Base-by-base conservation (phyloP, 2,329 filamentous ascomycete genomes). In the Aspergillus transmontanensis region DNA sequence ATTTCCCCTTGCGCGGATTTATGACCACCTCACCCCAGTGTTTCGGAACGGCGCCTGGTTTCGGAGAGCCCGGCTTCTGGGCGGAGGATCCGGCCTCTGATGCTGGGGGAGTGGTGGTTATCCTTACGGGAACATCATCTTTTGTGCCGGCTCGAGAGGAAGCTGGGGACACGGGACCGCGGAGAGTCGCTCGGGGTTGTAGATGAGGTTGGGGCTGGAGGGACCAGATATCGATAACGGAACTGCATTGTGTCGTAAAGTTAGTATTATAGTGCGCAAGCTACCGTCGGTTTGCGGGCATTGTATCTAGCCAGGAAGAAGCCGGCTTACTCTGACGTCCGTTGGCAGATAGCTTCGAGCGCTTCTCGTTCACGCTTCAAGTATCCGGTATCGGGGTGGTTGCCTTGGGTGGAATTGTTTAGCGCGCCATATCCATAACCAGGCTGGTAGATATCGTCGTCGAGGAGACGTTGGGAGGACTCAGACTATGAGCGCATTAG, bases 21-120 rank as follows among this genome's bases (percentile, higher is more conserved):
- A 80, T 75, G 9, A 81, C 76, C 4, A 81, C 79, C 64, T 81
- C 79, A 5, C 79, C 79, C 79, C 79, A 81, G 57, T 80, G 78
- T 64, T 79, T 80, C 1, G 77, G 76, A 2, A 76, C 73, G 1
- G 73, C 68, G 26, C 73, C 68, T 26, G 64, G 32, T 19, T 63
- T 53, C 19, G 50, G 53, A 19, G 60, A 45, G 26, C 55, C 64
- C 3, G 70, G 68, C 19, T 60, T 36, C 10, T 51, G 43, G 19
- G 54, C 28, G 6, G 60, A 57, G 19, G 36, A 12, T 14, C 46
- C 21, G 10, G 28, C 26, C 19, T 55, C 69, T 51, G 48, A 32
- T 48, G 60, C 67, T 46, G 58, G 66, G 26, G 62, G 64, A 51
- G 54, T 48, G 28, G 61, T 65, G 62, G 64, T 68, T 55, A 67